These are phyloP conservation scores for Sparassis latifolia DNA, from an alignment of 1,284 basidiomycete genomes.

Conservation along the genomic window DNA sequence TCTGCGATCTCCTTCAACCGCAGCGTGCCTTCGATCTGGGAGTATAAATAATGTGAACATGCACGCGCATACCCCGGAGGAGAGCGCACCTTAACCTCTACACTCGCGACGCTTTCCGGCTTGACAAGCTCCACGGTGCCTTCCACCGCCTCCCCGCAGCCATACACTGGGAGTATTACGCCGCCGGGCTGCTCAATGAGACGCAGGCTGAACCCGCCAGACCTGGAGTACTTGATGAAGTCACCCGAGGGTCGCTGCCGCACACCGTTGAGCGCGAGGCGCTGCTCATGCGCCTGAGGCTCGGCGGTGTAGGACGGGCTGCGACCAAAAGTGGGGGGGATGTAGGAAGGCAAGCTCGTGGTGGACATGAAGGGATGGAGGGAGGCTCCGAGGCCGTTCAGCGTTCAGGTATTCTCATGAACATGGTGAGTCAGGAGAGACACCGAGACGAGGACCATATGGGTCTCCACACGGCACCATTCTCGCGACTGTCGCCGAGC, in stretches of 20 bases:
- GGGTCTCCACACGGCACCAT: too few relatives aligned
- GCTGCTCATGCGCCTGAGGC: slow-evolving; percentile 48
- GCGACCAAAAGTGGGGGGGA: slow-evolving; percentile 14
- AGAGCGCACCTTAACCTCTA: slow-evolving; percentile 53
- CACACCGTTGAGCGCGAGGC: slow-evolving; percentile 38
- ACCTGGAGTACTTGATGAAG: slow-evolving; percentile 57
- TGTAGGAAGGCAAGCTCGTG: slow-evolving; percentile 27
- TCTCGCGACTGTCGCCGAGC: too few relatives aligned
- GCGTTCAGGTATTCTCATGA: too few relatives aligned
- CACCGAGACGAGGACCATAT: too few relatives aligned
- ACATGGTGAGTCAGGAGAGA: too few relatives aligned
- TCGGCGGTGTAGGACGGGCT: slow-evolving; percentile 33
- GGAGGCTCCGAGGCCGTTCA: neutral
- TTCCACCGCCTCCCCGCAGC: slow-evolving; percentile 42
- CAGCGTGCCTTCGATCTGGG: slow-evolving; percentile 54
- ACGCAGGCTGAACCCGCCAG: slow-evolving; percentile 43
- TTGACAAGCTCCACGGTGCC: slow-evolving; percentile 53
- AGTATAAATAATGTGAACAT: neutral
- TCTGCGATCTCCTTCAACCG: slow-evolving; percentile 59
- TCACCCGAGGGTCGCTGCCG: slow-evolving; percentile 34
- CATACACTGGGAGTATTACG: slow-evolving; percentile 49
- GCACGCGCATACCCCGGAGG: neutral
- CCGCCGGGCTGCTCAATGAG: slow-evolving; percentile 47
- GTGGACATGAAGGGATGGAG: slow-evolving; percentile 25
- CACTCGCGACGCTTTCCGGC: slow-evolving; percentile 46